A percentile compares a stretch with the other conserved stretches of the same genome.
Evolutionary conservation across 2,329 filamentous ascomycete species (phyloP).

Genomic region (Arachnomyces sp.): DNA sequence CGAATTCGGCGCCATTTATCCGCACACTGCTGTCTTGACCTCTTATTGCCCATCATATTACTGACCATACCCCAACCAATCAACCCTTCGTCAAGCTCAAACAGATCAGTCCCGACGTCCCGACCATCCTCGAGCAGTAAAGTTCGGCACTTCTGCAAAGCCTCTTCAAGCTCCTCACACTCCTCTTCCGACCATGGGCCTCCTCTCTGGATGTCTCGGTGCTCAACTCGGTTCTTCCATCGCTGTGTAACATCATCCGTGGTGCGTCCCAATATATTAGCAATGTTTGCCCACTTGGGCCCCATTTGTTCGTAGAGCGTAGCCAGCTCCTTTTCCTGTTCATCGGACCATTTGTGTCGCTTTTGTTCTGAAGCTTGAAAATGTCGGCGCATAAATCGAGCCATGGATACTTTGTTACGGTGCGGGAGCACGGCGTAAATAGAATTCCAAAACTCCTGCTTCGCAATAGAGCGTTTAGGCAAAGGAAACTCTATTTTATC

Average conservation of each 20-base stretch:
- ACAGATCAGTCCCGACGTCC: slow-evolving; percentile 27
- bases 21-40: slow-evolving; percentile 18
- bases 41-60: slow-evolving; percentile 12
- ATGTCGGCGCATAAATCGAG: slow-evolving; percentile 36
- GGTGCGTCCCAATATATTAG: slow-evolving; percentile 29
- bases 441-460: slow-evolving; percentile 29
- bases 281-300: slow-evolving; percentile 31
- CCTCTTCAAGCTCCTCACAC: slow-evolving; percentile 19
- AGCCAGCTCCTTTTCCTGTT: slow-evolving; percentile 35
- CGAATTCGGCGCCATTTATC: slow-evolving; percentile 16
- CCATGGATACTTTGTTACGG: slow-evolving; percentile 31
- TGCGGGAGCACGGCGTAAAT: slow-evolving; percentile 29
- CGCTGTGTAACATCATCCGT: slow-evolving; percentile 36
- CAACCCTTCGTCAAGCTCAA: slow-evolving; percentile 8
- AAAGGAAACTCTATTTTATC: no score
- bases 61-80: slow-evolving; percentile 16
- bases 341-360: slow-evolving; percentile 31
- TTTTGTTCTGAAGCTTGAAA: slow-evolving; percentile 33
- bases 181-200: slow-evolving; percentile 34
- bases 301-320: slow-evolving; percentile 24
- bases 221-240: slow-evolving; percentile 36
- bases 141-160: slow-evolving; percentile 19
- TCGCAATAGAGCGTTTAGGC: slow-evolving; percentile 11
- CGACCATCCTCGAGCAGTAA: slow-evolving; percentile 12
- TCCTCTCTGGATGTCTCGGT: slow-evolving; percentile 26